These are phyloP conservation scores for Erythrophleum ivorense DNA, from an alignment of 331 rosid species.

Conservation along the genomic window DNA sequence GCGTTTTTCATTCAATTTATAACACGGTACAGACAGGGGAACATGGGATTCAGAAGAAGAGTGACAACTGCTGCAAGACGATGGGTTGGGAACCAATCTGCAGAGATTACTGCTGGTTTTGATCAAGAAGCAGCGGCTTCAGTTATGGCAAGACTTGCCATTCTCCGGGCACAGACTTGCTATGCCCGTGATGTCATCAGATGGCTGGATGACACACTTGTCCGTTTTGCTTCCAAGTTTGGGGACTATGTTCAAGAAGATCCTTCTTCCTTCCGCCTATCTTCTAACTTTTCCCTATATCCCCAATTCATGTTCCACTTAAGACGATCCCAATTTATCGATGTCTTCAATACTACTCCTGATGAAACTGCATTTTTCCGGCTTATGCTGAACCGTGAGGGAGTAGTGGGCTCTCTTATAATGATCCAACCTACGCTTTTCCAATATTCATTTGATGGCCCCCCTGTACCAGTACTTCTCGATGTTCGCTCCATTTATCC, in stretches of 20 bases:
- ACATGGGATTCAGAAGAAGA: constrained; percentile 65
- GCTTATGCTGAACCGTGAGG: constrained; percentile 84
- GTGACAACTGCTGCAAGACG: constrained; percentile 95
- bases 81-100: constrained; percentile 79
- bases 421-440: constrained; percentile 96
- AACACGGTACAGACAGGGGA: constrained; percentile 78
- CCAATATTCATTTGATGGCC: constrained; percentile 90
- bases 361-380: constrained; percentile 92
- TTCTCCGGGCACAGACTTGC: constrained; percentile 75
- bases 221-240: constrained; percentile 78
- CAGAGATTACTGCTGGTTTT: constrained; percentile 84
- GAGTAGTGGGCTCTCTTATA: constrained; percentile 87
- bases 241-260: constrained; percentile 91
- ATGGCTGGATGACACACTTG: constrained; percentile 83
- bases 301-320: constrained; percentile 95
- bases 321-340: constrained; percentile 91
- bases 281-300: constrained; percentile 87
- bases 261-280: constrained; percentile 82
- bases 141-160: constrained; percentile 88
- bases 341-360: constrained; percentile 78
- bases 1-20: constrained; percentile 87
- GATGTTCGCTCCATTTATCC: constrained; percentile 83
- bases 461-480: constrained; percentile 87
- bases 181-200: constrained; percentile 86
- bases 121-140: constrained; percentile 98